Conservation (phyloP, 805 yeast species). For the Metschnikowia baotianmanensis region DNA sequence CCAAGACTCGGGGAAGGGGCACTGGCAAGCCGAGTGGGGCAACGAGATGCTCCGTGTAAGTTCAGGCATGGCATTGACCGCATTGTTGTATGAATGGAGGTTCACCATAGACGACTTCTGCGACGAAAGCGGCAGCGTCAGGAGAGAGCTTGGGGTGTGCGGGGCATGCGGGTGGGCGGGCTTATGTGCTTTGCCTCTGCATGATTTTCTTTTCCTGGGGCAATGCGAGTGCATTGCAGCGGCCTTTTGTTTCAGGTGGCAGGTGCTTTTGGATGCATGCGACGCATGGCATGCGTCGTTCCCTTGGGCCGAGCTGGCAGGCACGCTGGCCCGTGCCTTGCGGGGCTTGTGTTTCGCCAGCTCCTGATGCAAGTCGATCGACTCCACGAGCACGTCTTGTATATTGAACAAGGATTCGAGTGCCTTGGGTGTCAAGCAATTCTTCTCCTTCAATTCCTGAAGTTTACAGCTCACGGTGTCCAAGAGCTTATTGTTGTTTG, state of each 20-base stretch:
- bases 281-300: too few species aligned
- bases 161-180: slow-evolving; percentile 3
- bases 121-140: slow-evolving; percentile 1
- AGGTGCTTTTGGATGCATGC: not conserved
- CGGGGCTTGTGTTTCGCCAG: slow-evolving; percentile 5
- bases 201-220: slow-evolving; percentile 3
- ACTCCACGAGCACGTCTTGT: slow-evolving; percentile 26
- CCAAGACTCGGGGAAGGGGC: slow-evolving; percentile 9
- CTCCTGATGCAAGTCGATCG: slow-evolving; percentile 6
- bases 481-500: slow-evolving; percentile 9
- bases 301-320: too few species aligned
- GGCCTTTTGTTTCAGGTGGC: slow-evolving; percentile 4
- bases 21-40: not conserved
- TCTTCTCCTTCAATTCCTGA: slow-evolving; percentile 17
- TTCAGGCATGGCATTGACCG: not conserved
- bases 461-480: slow-evolving; percentile 19
- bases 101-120: slow-evolving; percentile 1
- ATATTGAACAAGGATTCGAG: slow-evolving; percentile 31
- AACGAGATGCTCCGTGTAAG: not conserved
- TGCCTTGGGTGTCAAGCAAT: slow-evolving; percentile 23
- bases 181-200: slow-evolving; percentile 48
- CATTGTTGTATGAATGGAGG: not conserved
- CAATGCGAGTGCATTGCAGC: slow-evolving; percentile 6
- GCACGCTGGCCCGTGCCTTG: not conserved
- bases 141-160: not conserved